These are phyloP conservation scores for Amanita phalloides DNA, from an alignment of 768 basidiomycete genomes.

Conservation along the genomic window DNA sequence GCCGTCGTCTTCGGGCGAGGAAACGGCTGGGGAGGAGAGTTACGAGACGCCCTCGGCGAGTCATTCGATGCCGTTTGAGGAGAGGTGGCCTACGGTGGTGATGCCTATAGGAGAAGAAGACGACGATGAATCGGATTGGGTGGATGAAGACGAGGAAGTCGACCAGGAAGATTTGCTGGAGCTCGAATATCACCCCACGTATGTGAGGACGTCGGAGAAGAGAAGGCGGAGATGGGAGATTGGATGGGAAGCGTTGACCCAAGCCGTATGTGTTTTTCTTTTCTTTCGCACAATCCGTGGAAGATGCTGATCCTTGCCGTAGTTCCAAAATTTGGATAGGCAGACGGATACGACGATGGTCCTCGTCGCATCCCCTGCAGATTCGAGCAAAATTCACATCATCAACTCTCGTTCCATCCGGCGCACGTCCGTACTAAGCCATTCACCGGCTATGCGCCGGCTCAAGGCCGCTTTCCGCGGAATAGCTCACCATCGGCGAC, in stretches of 20 bases:
- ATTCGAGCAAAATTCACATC: slow-evolving; percentile 53
- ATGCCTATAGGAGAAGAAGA: slow-evolving; percentile 7
- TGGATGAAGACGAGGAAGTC: slow-evolving; percentile 62
- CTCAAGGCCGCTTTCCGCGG: slow-evolving; percentile 50
- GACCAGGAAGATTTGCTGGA: slow-evolving; percentile 66
- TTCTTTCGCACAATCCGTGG: slow-evolving; percentile 5
- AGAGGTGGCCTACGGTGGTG: not conserved
- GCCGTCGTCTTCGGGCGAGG: slow-evolving; percentile 64
- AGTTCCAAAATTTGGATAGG: slow-evolving; percentile 74
- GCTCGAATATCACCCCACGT: slow-evolving; percentile 68
- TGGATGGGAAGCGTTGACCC: slow-evolving; percentile 64
- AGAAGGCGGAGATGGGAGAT: slow-evolving; percentile 63
- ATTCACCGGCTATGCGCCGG: slow-evolving; percentile 37
- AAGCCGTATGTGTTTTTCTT: slow-evolving; percentile 40
- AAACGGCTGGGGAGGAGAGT: slow-evolving; percentile 60
- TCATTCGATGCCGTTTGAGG: slow-evolving; percentile 10
- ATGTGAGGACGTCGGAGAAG: slow-evolving; percentile 55
- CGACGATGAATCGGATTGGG: slow-evolving; percentile 50
- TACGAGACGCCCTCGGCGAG: slow-evolving; percentile 15
- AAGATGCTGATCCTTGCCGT: slow-evolving; percentile 2
- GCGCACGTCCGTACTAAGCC: slow-evolving; percentile 35
- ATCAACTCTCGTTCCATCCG: slow-evolving; percentile 62
- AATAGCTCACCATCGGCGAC: slow-evolving; percentile 44
- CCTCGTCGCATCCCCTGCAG: slow-evolving; percentile 64
- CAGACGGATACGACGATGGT: slow-evolving; percentile 76